phyloP scores from a whole-genome alignment of 1,284 basidiomycete species.

The Cystobasidium pallidum region DNA sequence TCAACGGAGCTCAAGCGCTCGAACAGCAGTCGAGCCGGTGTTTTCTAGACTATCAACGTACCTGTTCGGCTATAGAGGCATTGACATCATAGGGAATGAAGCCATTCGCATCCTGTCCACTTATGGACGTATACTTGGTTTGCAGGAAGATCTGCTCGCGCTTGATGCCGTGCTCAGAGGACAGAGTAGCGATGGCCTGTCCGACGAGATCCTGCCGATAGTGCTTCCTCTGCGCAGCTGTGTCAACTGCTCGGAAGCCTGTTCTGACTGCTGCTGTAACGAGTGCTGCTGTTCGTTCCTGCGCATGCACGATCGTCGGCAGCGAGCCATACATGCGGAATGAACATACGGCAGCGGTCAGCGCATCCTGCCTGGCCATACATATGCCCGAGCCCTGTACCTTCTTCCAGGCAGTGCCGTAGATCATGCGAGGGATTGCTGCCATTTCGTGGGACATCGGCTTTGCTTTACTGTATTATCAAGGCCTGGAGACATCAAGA shows the following conservation, averaged over 20 bases:
- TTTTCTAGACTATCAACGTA: neutral
- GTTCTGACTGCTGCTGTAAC: slow-evolving; percentile 61
- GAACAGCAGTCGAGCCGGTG: neutral
- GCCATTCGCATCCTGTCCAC: slow-evolving; percentile 69
- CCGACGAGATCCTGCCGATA: slow-evolving; percentile 73
- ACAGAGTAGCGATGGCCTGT: slow-evolving; percentile 65
- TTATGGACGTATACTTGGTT: slow-evolving; percentile 76
- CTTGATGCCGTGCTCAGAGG: slow-evolving; percentile 63
- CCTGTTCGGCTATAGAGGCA: slow-evolving; percentile 64
- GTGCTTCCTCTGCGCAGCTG: slow-evolving; percentile 68
- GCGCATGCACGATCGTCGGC: neutral
- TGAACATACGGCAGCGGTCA: slow-evolving; percentile 4
- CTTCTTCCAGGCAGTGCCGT: slow-evolving; percentile 69
- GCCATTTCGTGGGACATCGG: slow-evolving; percentile 15
- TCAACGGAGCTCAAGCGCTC: neutral
- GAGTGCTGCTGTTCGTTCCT: slow-evolving; percentile 65
- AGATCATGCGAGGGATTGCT: slow-evolving; percentile 60
- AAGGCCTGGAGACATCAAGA: too few relatives aligned
- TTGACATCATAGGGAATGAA: slow-evolving; percentile 71
- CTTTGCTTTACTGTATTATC: too few relatives aligned
- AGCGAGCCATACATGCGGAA: slow-evolving; percentile 53
- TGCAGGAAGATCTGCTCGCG: slow-evolving; percentile 72
- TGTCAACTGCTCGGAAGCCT: slow-evolving; percentile 78
- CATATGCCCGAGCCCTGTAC: neutral
- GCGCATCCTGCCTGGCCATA: neutral